phyloP scores from a whole-genome alignment of 345 rosid genomes.

The Gossypium australe region DNA sequence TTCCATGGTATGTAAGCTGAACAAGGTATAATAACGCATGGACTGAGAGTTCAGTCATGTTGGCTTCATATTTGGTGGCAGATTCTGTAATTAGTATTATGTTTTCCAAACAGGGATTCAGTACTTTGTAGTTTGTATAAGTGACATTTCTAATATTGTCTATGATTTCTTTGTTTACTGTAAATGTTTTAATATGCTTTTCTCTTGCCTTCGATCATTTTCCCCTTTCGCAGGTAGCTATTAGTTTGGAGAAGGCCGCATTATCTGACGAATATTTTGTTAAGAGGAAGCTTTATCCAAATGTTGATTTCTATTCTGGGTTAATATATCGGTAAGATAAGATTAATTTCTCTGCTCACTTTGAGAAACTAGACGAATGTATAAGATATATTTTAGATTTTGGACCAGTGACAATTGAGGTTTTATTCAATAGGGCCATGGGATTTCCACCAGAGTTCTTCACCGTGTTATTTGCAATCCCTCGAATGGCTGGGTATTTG shows the following conservation, averaged over 20 bases:
- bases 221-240: slow-evolving; percentile 61
- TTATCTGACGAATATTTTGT: slow-evolving; percentile 86
- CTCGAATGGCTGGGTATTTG: slow-evolving; percentile 97
- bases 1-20: neutral
- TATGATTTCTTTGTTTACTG: neutral
- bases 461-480: slow-evolving; percentile 87
- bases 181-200: neutral
- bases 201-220: neutral
- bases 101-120: neutral
- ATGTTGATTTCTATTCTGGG: slow-evolving; percentile 98
- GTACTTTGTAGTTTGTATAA: neutral
- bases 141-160: neutral
- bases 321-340: slow-evolving; percentile 69
- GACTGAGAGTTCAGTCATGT: neutral
- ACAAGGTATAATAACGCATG: neutral
- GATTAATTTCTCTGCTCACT: neutral
- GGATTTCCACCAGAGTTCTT: slow-evolving; percentile 97
- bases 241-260: slow-evolving; percentile 95
- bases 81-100: neutral
- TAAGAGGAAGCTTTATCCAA: slow-evolving; percentile 89
- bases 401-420: neutral
- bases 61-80: neutral
- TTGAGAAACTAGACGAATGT: slow-evolving; percentile 1
- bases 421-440: slow-evolving; percentile 61
- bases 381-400: neutral